Evolutionary conservation across 805 yeast species (phyloP), one percentile per base, ranked within the genome.

Genomic region (Candida incommunis): DNA sequence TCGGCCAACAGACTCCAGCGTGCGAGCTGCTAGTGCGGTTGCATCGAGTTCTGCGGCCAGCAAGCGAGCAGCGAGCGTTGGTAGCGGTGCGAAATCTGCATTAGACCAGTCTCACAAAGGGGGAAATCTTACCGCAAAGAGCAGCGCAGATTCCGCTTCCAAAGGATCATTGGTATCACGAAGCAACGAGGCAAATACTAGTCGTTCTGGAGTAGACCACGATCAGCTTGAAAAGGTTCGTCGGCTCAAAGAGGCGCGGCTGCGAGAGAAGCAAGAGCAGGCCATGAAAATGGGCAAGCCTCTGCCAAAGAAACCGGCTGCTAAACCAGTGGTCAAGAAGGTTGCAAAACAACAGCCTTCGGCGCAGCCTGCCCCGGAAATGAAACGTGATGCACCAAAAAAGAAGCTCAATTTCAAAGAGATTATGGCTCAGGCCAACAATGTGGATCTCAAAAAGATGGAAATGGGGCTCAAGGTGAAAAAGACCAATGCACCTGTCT

Each of bases 381-480:
- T 9, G 20, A 7, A 7, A 9, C 42, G 41, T 11, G 18, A 9
- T 1, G 45, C 51, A 5, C 49, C 53, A 5, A 46, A 43, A 41
- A 57, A 55, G 46, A 53, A 75, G 55, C 59, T 78, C 58, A 73
- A 76, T 21, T 80, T 78, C 54, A 69, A 69, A 44, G 81, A 80
- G 41, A 65, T 80, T 46, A 75, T 80, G 80, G 73, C 74, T 54
- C 74, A 73, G 54, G 87, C 87, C 0, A 72, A 72, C n/a, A 62
- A 64, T 16, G 71, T 80, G 1, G 82, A 79, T 54, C 64, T 68
- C 25, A 69, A 55, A 50, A 67, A 63, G 55, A 63, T 62, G 55
- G 71, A 65, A 37, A 60, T 52, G 51, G 64, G 54, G 48, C 70
- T 49, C 61, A 72, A 62, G 46, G 56, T 58, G 4, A 9, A 16